Evolutionary conservation across 345 rosid genomes (phyloP).

Genomic region (Syzygium grande): DNA sequence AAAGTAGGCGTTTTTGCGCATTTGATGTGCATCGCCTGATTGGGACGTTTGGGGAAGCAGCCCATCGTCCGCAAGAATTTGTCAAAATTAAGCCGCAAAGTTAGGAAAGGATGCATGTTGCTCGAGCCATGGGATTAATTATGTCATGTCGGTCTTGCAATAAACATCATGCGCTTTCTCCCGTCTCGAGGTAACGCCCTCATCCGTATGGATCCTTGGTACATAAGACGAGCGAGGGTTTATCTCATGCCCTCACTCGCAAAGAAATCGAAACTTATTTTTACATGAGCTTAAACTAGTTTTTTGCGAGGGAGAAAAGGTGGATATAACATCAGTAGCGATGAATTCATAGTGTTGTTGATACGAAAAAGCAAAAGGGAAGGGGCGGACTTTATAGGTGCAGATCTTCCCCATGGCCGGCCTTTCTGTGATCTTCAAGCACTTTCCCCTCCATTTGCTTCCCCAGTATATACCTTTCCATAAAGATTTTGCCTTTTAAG

Average conservation of each 20-base stretch:
- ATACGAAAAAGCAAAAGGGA: background rate
- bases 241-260: background rate
- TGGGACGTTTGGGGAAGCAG: background rate
- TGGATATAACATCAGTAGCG: background rate
- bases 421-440: background rate
- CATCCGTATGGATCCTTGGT: background rate
- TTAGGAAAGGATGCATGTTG: background rate
- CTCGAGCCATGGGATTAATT: background rate
- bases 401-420: background rate
- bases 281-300: background rate
- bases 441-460: background rate
- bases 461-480: background rate
- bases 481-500: background rate
- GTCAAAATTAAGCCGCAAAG: background rate
- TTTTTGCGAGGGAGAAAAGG: background rate
- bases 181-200: background rate
- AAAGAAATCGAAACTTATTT: background rate
- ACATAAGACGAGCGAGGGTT: background rate
- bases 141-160: background rate
- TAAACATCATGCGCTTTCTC: background rate
- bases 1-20: background rate
- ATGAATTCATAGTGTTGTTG: background rate
- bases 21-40: too few relatives aligned
- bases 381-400: background rate
- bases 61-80: background rate